Conservation (phyloP, 2,329 filamentous ascomycete genomes). For the Neonectria ditissima region DNA sequence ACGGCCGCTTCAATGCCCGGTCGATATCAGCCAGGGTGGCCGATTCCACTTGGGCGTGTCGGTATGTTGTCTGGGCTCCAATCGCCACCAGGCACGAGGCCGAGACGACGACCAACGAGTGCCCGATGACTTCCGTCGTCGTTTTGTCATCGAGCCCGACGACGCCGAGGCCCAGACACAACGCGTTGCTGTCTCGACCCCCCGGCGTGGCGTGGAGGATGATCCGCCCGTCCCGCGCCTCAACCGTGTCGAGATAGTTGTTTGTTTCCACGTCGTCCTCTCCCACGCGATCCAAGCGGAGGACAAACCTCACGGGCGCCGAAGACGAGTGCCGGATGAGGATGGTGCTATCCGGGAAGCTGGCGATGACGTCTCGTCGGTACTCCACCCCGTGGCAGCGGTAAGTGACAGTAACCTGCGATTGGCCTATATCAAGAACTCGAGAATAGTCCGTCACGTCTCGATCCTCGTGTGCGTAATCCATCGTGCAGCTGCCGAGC, state of each 20-base stretch:
- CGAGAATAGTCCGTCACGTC: constrained; percentile 50
- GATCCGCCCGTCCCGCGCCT: constrained; percentile 29
- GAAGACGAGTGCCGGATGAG: constrained; percentile 33
- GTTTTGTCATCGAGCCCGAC: constrained; percentile 11
- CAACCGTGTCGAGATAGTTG: constrained; percentile 42
- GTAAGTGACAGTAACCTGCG: constrained; percentile 51
- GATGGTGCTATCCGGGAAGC: constrained; percentile 56
- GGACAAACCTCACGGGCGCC: constrained; percentile 35
- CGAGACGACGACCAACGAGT: constrained; percentile 28
- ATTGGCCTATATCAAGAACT: constrained; percentile 50
- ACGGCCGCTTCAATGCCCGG: constrained; percentile 34
- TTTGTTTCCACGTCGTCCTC: constrained; percentile 43
- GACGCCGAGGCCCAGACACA: constrained; percentile 32
- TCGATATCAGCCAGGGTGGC: constrained; percentile 40
- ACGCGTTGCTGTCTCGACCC: constrained; percentile 33
- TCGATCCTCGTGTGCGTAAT: constrained; percentile 51
- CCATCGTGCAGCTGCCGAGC: constrained; percentile 49
- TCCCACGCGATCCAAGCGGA: constrained; percentile 40
- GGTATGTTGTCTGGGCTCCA: constrained; percentile 41
- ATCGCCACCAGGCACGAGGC: constrained; percentile 32
- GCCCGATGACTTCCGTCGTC: constrained; percentile 25
- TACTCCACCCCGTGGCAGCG: constrained; percentile 46
- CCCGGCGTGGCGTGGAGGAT: constrained; percentile 37
- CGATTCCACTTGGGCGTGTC: constrained; percentile 29
- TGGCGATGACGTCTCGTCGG: constrained; percentile 55